Conservation (phyloP, 352 stramenopile genomes). For the Globisporangium yorkense region DNA sequence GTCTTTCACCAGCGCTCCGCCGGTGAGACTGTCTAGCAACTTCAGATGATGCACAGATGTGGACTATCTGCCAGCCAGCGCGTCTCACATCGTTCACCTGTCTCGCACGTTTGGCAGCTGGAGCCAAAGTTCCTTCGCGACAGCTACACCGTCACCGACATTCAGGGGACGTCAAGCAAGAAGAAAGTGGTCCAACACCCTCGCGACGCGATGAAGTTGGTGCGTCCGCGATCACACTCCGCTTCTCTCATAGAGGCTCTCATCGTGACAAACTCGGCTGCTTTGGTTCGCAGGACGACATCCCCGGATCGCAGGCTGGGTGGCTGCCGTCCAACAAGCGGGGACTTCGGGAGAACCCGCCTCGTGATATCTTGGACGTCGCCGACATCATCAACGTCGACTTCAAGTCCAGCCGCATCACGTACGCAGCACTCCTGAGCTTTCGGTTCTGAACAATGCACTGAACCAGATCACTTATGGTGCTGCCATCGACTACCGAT, state of each 20-base stretch:
- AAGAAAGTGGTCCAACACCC: conserved; percentile 35
- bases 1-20: conserved; percentile 34
- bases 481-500: no score
- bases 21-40: conserved; percentile 16
- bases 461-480: no score
- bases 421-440: conserved; percentile 17
- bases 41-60: no score
- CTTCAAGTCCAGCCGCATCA: conserved; percentile 68
- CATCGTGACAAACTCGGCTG: not conserved
- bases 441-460: no score
- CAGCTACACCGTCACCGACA: conserved; percentile 69
- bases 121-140: conserved; percentile 64
- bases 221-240: conserved; percentile 7
- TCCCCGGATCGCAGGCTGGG: conserved; percentile 42
- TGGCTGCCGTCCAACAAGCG: conserved; percentile 56
- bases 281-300: conserved; percentile 33
- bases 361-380: conserved; percentile 59
- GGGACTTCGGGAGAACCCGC: conserved; percentile 37
- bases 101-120: conserved; percentile 12
- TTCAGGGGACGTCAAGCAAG: conserved; percentile 54
- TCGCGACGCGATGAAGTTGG: conserved; percentile 37
- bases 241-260: not conserved
- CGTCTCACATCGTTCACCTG: no score
- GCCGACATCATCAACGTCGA: conserved; percentile 64
- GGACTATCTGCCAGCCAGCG: no score